Conservation (phyloP, 108 stramenopile species). For the Nitzschia sp. region DNA sequence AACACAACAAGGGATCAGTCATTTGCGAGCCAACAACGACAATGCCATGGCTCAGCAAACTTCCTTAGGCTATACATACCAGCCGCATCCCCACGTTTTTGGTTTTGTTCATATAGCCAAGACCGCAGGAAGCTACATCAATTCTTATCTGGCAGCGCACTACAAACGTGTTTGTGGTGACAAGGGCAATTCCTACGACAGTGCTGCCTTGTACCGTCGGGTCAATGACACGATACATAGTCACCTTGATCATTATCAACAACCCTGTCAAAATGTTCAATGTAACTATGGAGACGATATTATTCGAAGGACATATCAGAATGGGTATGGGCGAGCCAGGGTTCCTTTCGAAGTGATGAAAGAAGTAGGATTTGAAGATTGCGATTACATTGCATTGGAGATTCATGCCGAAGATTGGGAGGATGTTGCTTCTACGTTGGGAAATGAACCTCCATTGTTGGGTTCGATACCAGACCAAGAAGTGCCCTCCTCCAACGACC, state of each 20-base stretch:
- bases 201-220: constrained; percentile 25
- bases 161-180: constrained; percentile 46
- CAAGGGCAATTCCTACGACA: constrained; percentile 43
- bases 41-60: no score
- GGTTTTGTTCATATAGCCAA: constrained; percentile 45
- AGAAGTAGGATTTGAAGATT: constrained; percentile 42
- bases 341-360: constrained; percentile 19
- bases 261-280: not conserved
- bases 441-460: not conserved
- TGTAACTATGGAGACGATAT: not conserved
- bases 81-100: not conserved
- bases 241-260: not conserved
- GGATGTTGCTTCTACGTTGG: not conserved
- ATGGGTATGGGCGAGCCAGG: constrained; percentile 17
- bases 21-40: no score
- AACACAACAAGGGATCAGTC: no score
- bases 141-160: constrained; percentile 31
- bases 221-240: not conserved
- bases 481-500: no score
- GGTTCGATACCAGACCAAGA: no score
- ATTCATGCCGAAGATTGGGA: not conserved
- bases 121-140: constrained; percentile 38
- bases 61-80: not conserved
- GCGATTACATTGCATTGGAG: constrained; percentile 45
- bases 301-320: not conserved